Evolutionary conservation across 257 asterid genomes (phyloP).

Genomic region (Nyctanthes arbortristis): DNA sequence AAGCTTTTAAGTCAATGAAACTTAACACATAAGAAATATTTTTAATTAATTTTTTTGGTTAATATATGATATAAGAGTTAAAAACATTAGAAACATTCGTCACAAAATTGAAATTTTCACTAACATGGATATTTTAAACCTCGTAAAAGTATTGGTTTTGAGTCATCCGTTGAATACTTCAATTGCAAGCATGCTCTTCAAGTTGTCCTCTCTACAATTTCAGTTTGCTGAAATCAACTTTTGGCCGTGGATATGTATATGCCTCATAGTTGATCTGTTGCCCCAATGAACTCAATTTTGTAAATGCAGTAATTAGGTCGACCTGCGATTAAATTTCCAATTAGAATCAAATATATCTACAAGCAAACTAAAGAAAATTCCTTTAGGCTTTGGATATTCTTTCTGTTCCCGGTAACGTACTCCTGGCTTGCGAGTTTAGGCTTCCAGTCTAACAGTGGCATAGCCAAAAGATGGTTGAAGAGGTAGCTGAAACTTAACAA

Average conservation of each 20-base stretch:
- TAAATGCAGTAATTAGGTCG: slow-evolving; percentile 78
- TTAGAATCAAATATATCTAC: background rate
- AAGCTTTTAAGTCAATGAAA: no score
- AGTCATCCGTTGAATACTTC: no score
- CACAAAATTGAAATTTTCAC: no score
- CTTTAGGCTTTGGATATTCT: background rate
- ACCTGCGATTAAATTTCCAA: slow-evolving; percentile 49
- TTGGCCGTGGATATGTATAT: slow-evolving; percentile 68
- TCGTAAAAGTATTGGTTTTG: no score
- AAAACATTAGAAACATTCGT: no score
- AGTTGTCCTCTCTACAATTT: slow-evolving; percentile 50
- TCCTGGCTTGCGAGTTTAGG: no score
- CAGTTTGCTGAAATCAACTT: slow-evolving; percentile 71
- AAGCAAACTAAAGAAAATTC: background rate
- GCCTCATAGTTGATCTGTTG: slow-evolving; percentile 91
- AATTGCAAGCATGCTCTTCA: no score
- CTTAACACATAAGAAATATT: no score
- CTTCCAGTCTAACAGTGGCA: background rate
- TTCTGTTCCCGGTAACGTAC: no score
- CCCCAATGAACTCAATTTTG: slow-evolving; percentile 82
- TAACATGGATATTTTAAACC: no score
- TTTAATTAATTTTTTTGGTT: no score
- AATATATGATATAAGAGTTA: no score
- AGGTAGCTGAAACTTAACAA: background rate
- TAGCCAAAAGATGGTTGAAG: background rate